Conservation (phyloP, 2,329 filamentous ascomycete species). For the Ophiosphaerella narmari region DNA sequence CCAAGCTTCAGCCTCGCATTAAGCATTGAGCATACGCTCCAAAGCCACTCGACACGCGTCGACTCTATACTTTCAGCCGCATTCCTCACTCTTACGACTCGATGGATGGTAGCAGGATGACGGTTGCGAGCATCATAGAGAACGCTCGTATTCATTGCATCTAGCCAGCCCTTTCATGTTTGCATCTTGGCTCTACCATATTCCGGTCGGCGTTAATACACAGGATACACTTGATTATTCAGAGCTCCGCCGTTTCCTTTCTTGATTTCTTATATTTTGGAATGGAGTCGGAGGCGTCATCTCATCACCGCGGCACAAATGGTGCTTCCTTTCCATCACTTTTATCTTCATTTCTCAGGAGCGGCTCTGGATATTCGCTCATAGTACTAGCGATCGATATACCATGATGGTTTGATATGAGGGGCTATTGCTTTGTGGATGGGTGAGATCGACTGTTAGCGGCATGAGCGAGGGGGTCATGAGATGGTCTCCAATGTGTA, state of each 20-base stretch:
- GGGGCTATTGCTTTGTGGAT: conserved; percentile 33
- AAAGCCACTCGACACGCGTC: not conserved
- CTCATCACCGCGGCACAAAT: conserved; percentile 30
- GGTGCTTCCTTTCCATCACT: conserved; percentile 28
- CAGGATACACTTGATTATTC: conserved; percentile 36
- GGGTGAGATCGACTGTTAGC: conserved; percentile 10
- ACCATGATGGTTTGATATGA: conserved; percentile 34
- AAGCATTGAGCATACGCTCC: conserved; percentile 5
- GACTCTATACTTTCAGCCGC: not conserved
- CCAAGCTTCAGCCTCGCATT: conserved; percentile 23
- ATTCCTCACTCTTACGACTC: no score
- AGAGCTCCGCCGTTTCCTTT: conserved; percentile 21
- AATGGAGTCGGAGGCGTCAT: conserved; percentile 34
- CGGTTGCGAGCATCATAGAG: conserved; percentile 1
- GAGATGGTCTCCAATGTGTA: conserved; percentile 20
- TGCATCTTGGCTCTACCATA: conserved; percentile 42
- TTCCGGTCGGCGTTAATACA: conserved; percentile 44
- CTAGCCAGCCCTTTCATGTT: conserved; percentile 36
- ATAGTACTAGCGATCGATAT: conserved; percentile 39
- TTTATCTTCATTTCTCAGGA: conserved; percentile 44
- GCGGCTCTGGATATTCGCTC: conserved; percentile 43
- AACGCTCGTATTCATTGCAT: conserved; percentile 21
- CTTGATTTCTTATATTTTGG: conserved; percentile 30
- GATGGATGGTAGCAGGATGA: not conserved
- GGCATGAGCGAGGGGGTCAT: conserved; percentile 11